Evolutionary conservation across 1,284 basidiomycete genomes (phyloP).

Genomic region (Malassezia pachydermatis): DNA sequence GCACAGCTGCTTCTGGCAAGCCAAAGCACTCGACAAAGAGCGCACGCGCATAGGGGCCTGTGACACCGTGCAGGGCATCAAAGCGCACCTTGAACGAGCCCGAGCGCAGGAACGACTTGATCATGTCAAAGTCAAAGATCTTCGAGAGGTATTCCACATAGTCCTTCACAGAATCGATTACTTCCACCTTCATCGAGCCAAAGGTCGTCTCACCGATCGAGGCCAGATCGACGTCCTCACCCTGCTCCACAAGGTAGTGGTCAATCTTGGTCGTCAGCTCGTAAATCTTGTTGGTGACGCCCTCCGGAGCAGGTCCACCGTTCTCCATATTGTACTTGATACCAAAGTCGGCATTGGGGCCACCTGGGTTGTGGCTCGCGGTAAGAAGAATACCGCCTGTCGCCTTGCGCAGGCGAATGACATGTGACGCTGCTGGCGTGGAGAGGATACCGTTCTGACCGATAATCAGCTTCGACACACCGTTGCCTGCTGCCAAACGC

Average conservation of each 20-base stretch:
- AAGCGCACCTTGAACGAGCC: slow-evolving; percentile 71
- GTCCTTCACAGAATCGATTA: slow-evolving; percentile 88
- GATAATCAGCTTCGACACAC: slow-evolving; percentile 45
- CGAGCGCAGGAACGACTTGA: slow-evolving; percentile 75
- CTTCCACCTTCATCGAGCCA: slow-evolving; percentile 60
- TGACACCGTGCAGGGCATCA: slow-evolving; percentile 92
- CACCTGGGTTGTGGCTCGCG: slow-evolving; percentile 96
- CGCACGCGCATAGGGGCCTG: slow-evolving; percentile 84
- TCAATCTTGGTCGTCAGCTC: slow-evolving; percentile 77
- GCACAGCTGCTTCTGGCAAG: slow-evolving; percentile 67
- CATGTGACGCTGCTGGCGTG: slow-evolving; percentile 88
- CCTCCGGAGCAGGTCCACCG: slow-evolving; percentile 91
- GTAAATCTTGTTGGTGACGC: slow-evolving; percentile 84
- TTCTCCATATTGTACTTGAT: slow-evolving; percentile 99
- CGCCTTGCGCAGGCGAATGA: slow-evolving; percentile 90
- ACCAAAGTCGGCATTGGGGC: slow-evolving; percentile 92
- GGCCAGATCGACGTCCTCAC: slow-evolving; percentile 70
- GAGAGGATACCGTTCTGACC: slow-evolving; percentile 76
- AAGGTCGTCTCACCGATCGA: slow-evolving; percentile 69
- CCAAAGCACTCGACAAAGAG: slow-evolving; percentile 78
- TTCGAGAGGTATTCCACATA: slow-evolving; percentile 72
- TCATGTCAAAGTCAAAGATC: slow-evolving; percentile 90
- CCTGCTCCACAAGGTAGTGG: slow-evolving; percentile 74
- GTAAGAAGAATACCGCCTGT: slow-evolving; percentile 94
- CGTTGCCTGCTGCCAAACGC: slow-evolving; percentile 77